Evolutionary conservation across 176 grass and related monocot genomes (phyloP), one percentile per base, ranked within the genome.

Genomic region (Carex myosuroides): DNA sequence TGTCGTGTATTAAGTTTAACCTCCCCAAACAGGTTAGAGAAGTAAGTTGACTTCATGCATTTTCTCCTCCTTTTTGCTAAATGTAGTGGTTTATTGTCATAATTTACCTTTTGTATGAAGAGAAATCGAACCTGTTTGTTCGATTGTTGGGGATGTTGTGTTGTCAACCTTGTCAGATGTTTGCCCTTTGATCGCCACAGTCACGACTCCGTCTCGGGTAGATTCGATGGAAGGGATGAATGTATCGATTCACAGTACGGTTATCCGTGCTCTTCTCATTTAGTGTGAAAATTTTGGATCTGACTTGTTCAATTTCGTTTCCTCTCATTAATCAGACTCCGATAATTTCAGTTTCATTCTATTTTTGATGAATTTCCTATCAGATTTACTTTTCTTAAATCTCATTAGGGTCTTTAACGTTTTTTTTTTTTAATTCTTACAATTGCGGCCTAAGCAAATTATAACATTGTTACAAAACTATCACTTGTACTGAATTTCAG

Each of bases 101-200:
- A 30, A 53, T 53, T 83, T 32, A 5, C 13, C 2, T 67, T 65
- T 80, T n/a, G 18, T 68, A 78, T 17, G 42, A 66, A 83, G 81
- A 83, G 10, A 55, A 53, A 11, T 83, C 10, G 2, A 13, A 50
- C 30, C 33, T 81, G 10, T 63, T 64, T 81, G 58, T 46, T 64
- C 13, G 80, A 83, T 67, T 68, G 21, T 83, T 21, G 53, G 80
- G 59, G 80, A 67, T 64, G 55, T 81, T 32, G 79, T 63, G 16
- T 81, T 37, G 24, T 60, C 14, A 37, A 58, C n/a, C 59, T 64
- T 46, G 17, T 62, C 21, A 63, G 59, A 46, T 64, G 58, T 62
- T 29, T 81, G 3, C 79, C 59, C 56, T 63, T 81, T 9, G 58
- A 81, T 81, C 79, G 79, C 18, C 58, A 17, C 21, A 1, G 17